These are phyloP conservation scores for Venturiaceae sp. DNA, from an alignment of 2,329 filamentous ascomycete genomes.

Conservation along the genomic window DNA sequence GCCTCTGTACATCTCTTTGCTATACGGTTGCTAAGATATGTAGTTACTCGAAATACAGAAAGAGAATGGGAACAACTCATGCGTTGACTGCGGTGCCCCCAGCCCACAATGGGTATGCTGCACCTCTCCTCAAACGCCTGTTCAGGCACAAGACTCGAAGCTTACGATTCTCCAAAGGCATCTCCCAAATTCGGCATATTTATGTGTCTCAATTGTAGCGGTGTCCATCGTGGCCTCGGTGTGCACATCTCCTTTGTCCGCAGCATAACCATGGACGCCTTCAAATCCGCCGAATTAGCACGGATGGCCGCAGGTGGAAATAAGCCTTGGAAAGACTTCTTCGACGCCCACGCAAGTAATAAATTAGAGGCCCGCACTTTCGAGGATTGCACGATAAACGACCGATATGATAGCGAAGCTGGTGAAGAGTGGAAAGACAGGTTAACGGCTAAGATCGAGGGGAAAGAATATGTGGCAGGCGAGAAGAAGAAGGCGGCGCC, in stretches of 20 bases:
- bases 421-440: conserved; percentile 95
- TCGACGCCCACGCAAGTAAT: conserved; percentile 48
- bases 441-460: conserved; percentile 78
- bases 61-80: conserved; percentile 76
- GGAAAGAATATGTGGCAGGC: conserved; percentile 70
- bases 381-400: conserved; percentile 81
- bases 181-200: conserved; percentile 97
- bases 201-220: conserved; percentile 94
- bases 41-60: conserved; percentile 89
- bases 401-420: conserved; percentile 79
- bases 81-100: conserved; percentile 91
- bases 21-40: not conserved
- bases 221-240: conserved; percentile 86
- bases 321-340: conserved; percentile 77
- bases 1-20: not conserved
- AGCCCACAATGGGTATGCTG: conserved; percentile 87
- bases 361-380: conserved; percentile 45
- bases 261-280: conserved; percentile 96
- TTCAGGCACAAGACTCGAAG: not conserved
- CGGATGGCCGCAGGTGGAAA: conserved; percentile 93
- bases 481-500: conserved; percentile 28
- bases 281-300: conserved; percentile 86
- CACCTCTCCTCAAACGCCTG: conserved; percentile 7
- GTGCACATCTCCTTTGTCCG: conserved; percentile 98
- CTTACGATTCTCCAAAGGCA: conserved; percentile 32